Evolutionary conservation across 78 protist species (phyloP).

Genomic region (Speleostelium caveatum): DNA sequence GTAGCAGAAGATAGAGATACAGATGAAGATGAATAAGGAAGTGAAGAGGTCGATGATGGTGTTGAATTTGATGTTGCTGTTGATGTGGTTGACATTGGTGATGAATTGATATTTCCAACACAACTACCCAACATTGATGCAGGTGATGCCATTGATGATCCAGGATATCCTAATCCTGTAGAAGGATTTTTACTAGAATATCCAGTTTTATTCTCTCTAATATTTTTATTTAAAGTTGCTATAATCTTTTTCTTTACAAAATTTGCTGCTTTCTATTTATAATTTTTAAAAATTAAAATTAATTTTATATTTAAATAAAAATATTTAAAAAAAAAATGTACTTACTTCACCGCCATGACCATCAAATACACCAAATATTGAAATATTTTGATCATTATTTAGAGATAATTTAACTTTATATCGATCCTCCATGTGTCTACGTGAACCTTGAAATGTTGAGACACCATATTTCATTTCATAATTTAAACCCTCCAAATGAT

Average conservation of each 20-base stretch:
- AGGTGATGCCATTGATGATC: not conserved
- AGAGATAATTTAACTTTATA: constrained; percentile 27
- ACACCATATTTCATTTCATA: constrained; percentile 30
- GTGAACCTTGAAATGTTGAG: constrained; percentile 22
- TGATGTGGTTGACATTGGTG: not conserved
- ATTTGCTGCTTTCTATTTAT: constrained; percentile 18
- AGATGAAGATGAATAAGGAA: not conserved
- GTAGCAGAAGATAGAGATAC: not conserved
- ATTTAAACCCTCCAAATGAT: not conserved
- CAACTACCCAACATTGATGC: no score
- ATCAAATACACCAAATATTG: constrained; percentile 73
- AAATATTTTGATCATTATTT: constrained; percentile 27
- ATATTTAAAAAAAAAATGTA: not conserved
- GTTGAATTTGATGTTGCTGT: constrained; percentile 5
- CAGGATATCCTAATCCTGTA: no score
- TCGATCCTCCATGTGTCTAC: constrained; percentile 69
- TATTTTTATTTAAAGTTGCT: constrained; percentile 15
- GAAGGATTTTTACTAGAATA: constrained; percentile 29
- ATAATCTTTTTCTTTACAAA: constrained; percentile 49
- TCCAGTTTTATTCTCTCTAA: constrained; percentile 57
- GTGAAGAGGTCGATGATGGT: not conserved
- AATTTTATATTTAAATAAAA: not conserved
- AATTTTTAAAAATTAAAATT: not conserved
- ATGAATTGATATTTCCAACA: no score
- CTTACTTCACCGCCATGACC: constrained; percentile 72